Evolutionary conservation across 495 filamentous ascomycete species (phyloP).

Genomic region (Aspergillus ostianus): DNA sequence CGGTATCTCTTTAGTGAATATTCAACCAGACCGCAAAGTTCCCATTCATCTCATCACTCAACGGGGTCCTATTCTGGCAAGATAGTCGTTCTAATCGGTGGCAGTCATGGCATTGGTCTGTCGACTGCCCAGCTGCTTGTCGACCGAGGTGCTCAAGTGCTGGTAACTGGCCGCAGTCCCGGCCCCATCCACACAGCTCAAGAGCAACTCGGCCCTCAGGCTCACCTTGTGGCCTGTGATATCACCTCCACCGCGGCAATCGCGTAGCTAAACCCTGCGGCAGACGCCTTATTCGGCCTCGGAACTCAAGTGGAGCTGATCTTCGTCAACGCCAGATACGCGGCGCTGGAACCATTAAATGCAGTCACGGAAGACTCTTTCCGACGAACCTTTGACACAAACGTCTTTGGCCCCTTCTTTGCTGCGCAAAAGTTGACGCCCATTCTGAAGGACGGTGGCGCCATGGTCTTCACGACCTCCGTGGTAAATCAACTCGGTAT

Average conservation of each 20-base stretch:
- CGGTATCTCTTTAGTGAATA: no score
- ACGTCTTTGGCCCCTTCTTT: conserved; percentile 17
- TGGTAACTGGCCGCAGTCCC: conserved; percentile 15
- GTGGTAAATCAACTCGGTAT: conserved; percentile 9
- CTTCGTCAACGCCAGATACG: conserved; percentile 15
- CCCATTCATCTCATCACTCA: neutral
- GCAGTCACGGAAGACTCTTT: conserved; percentile 9
- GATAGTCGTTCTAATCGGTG: conserved; percentile 13
- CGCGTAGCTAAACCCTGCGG: neutral
- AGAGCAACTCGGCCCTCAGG: conserved; percentile 5
- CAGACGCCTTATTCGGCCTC: conserved; percentile 5
- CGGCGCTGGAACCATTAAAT: conserved; percentile 10
- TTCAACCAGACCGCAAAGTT: no score
- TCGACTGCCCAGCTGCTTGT: conserved; percentile 15
- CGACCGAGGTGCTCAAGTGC: conserved; percentile 7
- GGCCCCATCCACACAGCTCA: conserved; percentile 9
- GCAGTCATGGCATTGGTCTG: conserved; percentile 17
- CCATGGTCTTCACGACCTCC: conserved; percentile 16
- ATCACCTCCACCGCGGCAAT: conserved; percentile 10
- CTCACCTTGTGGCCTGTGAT: conserved; percentile 8
- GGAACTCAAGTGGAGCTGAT: conserved; percentile 6
- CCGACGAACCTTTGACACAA: conserved; percentile 11
- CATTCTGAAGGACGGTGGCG: conserved; percentile 9
- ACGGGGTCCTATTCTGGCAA: conserved; percentile 3
- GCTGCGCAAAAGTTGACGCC: conserved; percentile 8